Evolutionary conservation across 495 filamentous ascomycete species (phyloP).

Genomic region (Astrothelium subdiscretum): DNA sequence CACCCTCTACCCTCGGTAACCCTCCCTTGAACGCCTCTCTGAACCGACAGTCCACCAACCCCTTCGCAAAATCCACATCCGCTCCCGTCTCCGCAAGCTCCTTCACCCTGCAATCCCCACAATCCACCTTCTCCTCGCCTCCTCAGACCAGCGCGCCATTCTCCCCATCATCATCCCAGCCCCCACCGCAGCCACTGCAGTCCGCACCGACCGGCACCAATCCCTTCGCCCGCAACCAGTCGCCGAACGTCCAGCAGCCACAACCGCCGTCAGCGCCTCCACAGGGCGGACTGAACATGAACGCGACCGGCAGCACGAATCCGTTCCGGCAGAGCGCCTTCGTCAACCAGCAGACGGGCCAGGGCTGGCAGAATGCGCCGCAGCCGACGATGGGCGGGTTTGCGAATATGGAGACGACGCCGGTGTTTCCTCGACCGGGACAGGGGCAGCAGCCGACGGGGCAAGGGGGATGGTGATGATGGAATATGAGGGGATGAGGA

Average conservation of each 20-base stretch:
- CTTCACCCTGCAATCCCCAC: constrained; percentile 34
- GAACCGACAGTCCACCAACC: constrained; percentile 67
- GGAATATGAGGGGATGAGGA: background rate
- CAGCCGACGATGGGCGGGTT: constrained; percentile 79
- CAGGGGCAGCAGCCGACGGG: constrained; percentile 16
- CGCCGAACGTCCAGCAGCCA: background rate
- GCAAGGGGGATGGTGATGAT: background rate
- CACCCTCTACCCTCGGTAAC: constrained; percentile 23
- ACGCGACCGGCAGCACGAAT: constrained; percentile 82
- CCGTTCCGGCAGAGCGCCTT: constrained; percentile 85
- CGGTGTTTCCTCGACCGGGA: constrained; percentile 75
- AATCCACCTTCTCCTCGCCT: background rate
- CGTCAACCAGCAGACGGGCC: constrained; percentile 73
- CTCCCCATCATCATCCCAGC: constrained; percentile 25
- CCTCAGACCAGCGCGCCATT: constrained; percentile 16
- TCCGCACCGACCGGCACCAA: constrained; percentile 58
- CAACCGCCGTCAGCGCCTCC: constrained; percentile 31
- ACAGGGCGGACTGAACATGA: constrained; percentile 37
- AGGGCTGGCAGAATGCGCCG: constrained; percentile 70
- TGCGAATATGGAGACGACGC: constrained; percentile 67
- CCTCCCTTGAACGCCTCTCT: constrained; percentile 33
- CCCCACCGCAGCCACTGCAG: constrained; percentile 36
- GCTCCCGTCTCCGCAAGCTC: constrained; percentile 28
- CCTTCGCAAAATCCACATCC: constrained; percentile 51
- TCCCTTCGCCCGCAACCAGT: constrained; percentile 47